Percentiles rank a stretch among this genome's conserved stretches.
These are phyloP conservation scores for Lenzites betulinus DNA, from an alignment of 768 basidiomycete species.

Conservation along the genomic window DNA sequence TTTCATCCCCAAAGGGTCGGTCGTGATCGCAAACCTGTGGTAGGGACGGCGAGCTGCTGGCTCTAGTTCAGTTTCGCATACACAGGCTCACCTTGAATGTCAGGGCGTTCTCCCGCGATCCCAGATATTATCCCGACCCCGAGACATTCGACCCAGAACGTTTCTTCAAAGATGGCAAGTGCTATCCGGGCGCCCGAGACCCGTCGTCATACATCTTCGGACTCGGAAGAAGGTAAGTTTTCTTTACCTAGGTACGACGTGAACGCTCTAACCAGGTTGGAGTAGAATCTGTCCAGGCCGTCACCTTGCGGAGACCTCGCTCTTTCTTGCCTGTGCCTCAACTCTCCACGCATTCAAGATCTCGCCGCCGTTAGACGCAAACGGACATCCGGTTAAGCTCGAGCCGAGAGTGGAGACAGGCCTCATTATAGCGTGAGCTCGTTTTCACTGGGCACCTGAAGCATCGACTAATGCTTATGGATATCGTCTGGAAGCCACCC, in stretches of 20 bases:
- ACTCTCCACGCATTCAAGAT: slow-evolving; percentile 19
- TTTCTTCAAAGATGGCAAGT: slow-evolving; percentile 34
- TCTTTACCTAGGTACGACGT: background rate
- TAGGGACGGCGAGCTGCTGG: background rate
- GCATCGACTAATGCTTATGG: background rate
- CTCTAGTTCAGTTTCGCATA: background rate
- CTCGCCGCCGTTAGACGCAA: slow-evolving; percentile 3
- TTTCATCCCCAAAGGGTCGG: slow-evolving; percentile 25
- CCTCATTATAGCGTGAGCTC: background rate
- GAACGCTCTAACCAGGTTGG: background rate
- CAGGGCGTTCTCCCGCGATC: slow-evolving; percentile 27
- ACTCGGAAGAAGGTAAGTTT: background rate
- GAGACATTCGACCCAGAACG: slow-evolving; percentile 51
- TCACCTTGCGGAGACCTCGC: slow-evolving; percentile 17
- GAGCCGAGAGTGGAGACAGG: background rate
- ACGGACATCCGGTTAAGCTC: background rate
- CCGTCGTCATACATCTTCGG: slow-evolving; percentile 9
- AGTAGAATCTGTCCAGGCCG: slow-evolving; percentile 22
- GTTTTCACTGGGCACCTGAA: no score
- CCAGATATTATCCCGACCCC: slow-evolving; percentile 41
- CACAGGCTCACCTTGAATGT: background rate
- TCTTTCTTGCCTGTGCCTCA: slow-evolving; percentile 17
- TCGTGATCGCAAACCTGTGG: slow-evolving; percentile 22
- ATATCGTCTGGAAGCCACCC: background rate
- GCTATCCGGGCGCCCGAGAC: slow-evolving; percentile 2